Evolutionary conservation across 305 asterid species (phyloP).

Genomic region (Euphrasia arctica): DNA sequence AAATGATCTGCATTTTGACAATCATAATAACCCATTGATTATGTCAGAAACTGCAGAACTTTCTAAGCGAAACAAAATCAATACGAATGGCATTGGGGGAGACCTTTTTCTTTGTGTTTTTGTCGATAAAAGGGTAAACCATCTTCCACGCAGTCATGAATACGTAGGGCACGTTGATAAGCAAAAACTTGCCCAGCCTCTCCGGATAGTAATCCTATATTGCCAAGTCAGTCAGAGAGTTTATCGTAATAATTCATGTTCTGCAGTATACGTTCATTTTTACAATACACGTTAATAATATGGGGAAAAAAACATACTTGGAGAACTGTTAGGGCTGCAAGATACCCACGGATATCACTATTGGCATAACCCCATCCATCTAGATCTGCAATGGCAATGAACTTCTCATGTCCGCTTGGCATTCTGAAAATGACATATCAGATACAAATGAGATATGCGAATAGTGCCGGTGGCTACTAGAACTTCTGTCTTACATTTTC

Average conservation of each 20-base stretch:
- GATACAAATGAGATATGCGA: slow-evolving; percentile 1
- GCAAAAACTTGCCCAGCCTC: slow-evolving; percentile 68
- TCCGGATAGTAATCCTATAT: slow-evolving; percentile 82
- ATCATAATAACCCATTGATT: background rate
- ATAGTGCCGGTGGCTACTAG: background rate
- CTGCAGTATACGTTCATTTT: background rate
- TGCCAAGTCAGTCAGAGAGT: slow-evolving; percentile 7
- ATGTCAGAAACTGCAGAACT: background rate
- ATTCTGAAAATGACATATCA: slow-evolving; percentile 34
- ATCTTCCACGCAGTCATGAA: slow-evolving; percentile 87
- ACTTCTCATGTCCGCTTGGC: slow-evolving; percentile 61
- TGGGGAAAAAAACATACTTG: slow-evolving; percentile 45
- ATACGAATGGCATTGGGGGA: background rate
- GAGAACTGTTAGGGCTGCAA: slow-evolving; percentile 71
- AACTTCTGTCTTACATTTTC: background rate
- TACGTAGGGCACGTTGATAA: slow-evolving; percentile 62
- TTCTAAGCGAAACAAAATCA: background rate
- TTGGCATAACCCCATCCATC: slow-evolving; percentile 74
- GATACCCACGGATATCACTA: slow-evolving; percentile 78
- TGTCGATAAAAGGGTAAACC: slow-evolving; percentile 46
- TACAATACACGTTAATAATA: background rate
- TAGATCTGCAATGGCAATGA: slow-evolving; percentile 49
- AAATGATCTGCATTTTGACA: slow-evolving; percentile 21
- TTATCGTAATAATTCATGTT: background rate
- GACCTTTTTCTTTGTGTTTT: slow-evolving; percentile 52